phyloP scores from a whole-genome alignment of 345 rosid species.

The Camelina sativa region DNA sequence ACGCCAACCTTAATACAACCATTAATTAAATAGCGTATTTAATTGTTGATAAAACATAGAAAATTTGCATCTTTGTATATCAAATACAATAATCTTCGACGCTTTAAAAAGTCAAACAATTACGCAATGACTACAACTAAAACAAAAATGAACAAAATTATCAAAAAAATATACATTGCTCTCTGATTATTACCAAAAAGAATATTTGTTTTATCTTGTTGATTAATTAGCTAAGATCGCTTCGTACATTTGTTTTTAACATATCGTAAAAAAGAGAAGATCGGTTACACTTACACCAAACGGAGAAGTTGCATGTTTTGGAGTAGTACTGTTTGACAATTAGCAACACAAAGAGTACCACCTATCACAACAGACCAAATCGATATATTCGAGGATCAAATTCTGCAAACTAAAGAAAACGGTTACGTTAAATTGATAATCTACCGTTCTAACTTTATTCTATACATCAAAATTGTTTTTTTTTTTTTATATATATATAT shows the following conservation, averaged over 20 bases:
- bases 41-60: no score
- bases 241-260: not conserved
- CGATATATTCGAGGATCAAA: constrained; percentile 32
- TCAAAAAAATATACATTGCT: not conserved
- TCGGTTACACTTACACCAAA: not conserved
- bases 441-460: not conserved
- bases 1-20: not conserved
- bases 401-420: not conserved
- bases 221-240: not conserved
- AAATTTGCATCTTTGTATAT: no score
- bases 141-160: not conserved
- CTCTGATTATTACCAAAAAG: not conserved
- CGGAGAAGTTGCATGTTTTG: not conserved
- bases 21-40: not conserved
- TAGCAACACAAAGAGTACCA: constrained; percentile 27
- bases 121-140: not conserved
- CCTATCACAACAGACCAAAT: constrained; percentile 25
- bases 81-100: not conserved
- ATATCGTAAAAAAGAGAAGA: not conserved
- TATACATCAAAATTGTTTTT: constrained; percentile 12
- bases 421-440: constrained; percentile 2
- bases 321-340: constrained; percentile 8
- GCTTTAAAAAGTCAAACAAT: not conserved
- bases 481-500: no score
- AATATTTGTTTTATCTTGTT: not conserved